Evolutionary conservation across 371 early-diverging fungal species (phyloP), one percentile per base, ranked within the genome.

Genomic region (Mortierella sp.): DNA sequence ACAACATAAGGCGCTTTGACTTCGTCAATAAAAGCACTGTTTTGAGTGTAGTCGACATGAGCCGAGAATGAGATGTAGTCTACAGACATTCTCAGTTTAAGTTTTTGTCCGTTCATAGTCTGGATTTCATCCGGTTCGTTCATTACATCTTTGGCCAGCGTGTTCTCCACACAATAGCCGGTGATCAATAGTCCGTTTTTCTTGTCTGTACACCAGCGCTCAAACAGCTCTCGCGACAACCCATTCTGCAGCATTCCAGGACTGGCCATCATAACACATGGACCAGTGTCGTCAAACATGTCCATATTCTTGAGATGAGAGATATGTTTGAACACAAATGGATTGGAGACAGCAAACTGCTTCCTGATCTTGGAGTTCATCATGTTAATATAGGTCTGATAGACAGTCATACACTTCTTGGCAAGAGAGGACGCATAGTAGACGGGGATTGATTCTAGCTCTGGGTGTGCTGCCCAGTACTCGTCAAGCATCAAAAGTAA

Each of bases 171-270:
- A 70, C 97, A 97, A 85, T 99, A 99, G 67, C 99, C 99, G 0
- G 99, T 97, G 62, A 99, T 96, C 40, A 99, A 93, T 47, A 99
- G 87, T 0, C 99, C 99, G 83, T 99, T 99, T 66, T 94, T 92
- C 64, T 91, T 92, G 78, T 99, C 97, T 0, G 94, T 92, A 64
- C 98, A 97, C 99, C 99, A 99, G 63, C 95, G 88, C 83, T 99
- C 99, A 80, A 99, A 96, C 68, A 99, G 86, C 84, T 99, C 99
- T 69, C 99, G 85, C 14, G 98, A 97, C 24, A 99, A 86, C 4
- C 99, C 99, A 83, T 94, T 98, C 93, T 99, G 99, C 59, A 99
- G 87, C 99, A 99, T 99, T 60, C 99, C 99, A 1, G 99, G 99
- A 88, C 95, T 94, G 30, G 99, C 99, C 96, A 99, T 95, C 94